These are phyloP conservation scores for Parmelia sp. DNA, from an alignment of 495 filamentous ascomycete genomes.

Conservation along the genomic window DNA sequence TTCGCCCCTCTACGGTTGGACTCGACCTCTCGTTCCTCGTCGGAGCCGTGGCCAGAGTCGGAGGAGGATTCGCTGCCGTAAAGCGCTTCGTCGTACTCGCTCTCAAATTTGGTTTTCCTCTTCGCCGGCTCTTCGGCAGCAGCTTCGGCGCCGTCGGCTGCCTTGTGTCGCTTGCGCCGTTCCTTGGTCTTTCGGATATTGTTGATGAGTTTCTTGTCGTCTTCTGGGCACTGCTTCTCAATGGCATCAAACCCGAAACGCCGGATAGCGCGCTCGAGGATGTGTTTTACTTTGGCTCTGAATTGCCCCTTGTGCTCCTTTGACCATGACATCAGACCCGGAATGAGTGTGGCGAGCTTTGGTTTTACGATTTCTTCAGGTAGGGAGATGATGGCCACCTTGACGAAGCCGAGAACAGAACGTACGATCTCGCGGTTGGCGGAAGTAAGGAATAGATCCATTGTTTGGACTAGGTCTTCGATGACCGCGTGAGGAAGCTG, in stretches of 20 bases:
- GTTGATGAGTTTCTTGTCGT: conserved; percentile 78
- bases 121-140: conserved; percentile 27
- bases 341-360: conserved; percentile 65
- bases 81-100: conserved; percentile 90
- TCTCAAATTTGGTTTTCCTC: conserved; percentile 62
- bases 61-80: conserved; percentile 75
- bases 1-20: conserved; percentile 47
- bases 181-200: conserved; percentile 94
- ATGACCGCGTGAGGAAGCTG: conserved; percentile 54
- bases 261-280: conserved; percentile 85
- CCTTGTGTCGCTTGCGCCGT: conserved; percentile 73
- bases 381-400: conserved; percentile 84
- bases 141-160: conserved; percentile 27
- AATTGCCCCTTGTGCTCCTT: conserved; percentile 97
- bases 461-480: conserved; percentile 76
- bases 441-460: conserved; percentile 89
- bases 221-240: conserved; percentile 70
- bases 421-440: conserved; percentile 95
- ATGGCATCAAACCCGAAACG: conserved; percentile 77
- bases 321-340: conserved; percentile 90
- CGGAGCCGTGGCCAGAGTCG: conserved; percentile 56
- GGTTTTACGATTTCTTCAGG: conserved; percentile 68
- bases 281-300: conserved; percentile 93
- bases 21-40: conserved; percentile 30
- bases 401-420: conserved; percentile 88